Percentiles rank a stretch among this genome's conserved stretches.
Evolutionary conservation across 352 stramenopile species (phyloP).

Genomic region (Globisporangium alternatum): DNA sequence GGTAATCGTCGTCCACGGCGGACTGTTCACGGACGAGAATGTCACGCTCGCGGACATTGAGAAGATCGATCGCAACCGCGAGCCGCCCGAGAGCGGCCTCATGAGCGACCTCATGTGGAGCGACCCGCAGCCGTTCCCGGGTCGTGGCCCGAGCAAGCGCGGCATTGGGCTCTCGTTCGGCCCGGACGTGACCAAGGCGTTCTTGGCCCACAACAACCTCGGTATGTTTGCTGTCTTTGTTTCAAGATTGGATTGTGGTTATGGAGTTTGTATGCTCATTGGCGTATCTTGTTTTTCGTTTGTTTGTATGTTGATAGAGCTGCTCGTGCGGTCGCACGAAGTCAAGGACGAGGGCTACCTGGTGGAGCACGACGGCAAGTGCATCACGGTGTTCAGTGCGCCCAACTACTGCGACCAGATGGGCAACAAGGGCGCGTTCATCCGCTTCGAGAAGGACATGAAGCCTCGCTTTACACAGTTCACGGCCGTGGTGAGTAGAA

Average conservation of each 20-base stretch:
- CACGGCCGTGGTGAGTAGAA: slow-evolving; percentile 75
- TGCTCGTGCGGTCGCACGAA: slow-evolving; percentile 98
- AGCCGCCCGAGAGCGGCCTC: slow-evolving; percentile 92
- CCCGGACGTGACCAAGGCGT: slow-evolving; percentile 96
- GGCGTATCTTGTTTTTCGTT: slow-evolving; percentile 3
- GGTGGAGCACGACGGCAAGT: slow-evolving; percentile 98
- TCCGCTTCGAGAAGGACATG: slow-evolving; percentile 95
- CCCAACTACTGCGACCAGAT: slow-evolving; percentile 99
- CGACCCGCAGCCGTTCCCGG: slow-evolving; percentile 97
- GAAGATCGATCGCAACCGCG: slow-evolving; percentile 94
- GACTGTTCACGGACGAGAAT: slow-evolving; percentile 93
- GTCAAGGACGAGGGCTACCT: slow-evolving; percentile 99
- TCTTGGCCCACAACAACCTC: slow-evolving; percentile 96
- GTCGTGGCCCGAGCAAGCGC: slow-evolving; percentile 93
- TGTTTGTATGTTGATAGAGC: slow-evolving; percentile 39
- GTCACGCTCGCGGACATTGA: slow-evolving; percentile 94
- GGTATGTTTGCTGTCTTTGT: slow-evolving; percentile 31
- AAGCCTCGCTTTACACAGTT: slow-evolving; percentile 97
- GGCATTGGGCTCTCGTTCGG: slow-evolving; percentile 98
- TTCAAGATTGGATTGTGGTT: slow-evolving; percentile 3
- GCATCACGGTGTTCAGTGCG: slow-evolving; percentile 99
- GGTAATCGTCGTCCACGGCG: slow-evolving; percentile 97
- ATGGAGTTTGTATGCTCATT: not conserved
- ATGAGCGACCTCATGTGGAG: slow-evolving; percentile 93
- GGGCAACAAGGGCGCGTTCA: slow-evolving; percentile 99